These are phyloP conservation scores for Helotiales sp. DNA, from an alignment of 2,329 filamentous ascomycete genomes.

Conservation along the genomic window DNA sequence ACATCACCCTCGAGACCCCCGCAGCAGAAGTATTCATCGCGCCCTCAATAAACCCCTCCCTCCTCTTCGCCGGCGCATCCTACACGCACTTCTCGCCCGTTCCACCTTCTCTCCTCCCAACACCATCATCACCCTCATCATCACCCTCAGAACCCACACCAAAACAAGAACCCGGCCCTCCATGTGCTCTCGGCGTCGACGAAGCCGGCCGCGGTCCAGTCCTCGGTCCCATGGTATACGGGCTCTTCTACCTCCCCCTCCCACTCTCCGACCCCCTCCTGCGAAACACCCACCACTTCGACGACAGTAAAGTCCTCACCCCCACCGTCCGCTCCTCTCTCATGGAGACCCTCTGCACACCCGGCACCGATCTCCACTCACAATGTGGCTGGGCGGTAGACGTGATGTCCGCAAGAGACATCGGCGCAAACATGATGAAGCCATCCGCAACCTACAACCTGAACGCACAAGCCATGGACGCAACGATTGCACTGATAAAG, in stretches of 20 bases:
- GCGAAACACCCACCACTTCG: conserved; percentile 80
- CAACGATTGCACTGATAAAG: conserved; percentile 81
- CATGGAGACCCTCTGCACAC: conserved; percentile 71
- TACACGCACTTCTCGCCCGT: conserved; percentile 75
- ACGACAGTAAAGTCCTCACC: conserved; percentile 93
- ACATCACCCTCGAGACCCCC: conserved; percentile 44
- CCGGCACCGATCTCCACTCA: conserved; percentile 60
- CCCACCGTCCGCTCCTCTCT: conserved; percentile 77
- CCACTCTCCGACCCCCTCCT: conserved; percentile 74
- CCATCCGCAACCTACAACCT: conserved; percentile 74
- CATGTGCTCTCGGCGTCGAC: conserved; percentile 86
- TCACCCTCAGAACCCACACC: neutral
- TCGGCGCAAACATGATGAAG: conserved; percentile 45
- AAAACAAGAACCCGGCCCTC: conserved; percentile 47
- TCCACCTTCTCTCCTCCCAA: conserved; percentile 61
- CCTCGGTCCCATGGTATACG: conserved; percentile 80
- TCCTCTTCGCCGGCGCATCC: conserved; percentile 67
- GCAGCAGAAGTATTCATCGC: conserved; percentile 60
- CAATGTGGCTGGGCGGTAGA: conserved; percentile 85
- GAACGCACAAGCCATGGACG: conserved; percentile 94
- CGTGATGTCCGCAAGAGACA: conserved; percentile 71
- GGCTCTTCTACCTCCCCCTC: conserved; percentile 76
- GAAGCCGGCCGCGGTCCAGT: conserved; percentile 94
- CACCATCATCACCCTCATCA: conserved; percentile 22
- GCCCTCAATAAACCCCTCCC: conserved; percentile 65